phyloP scores from a whole-genome alignment of 257 asterid species.

The Nicotiana obtusifolia region DNA sequence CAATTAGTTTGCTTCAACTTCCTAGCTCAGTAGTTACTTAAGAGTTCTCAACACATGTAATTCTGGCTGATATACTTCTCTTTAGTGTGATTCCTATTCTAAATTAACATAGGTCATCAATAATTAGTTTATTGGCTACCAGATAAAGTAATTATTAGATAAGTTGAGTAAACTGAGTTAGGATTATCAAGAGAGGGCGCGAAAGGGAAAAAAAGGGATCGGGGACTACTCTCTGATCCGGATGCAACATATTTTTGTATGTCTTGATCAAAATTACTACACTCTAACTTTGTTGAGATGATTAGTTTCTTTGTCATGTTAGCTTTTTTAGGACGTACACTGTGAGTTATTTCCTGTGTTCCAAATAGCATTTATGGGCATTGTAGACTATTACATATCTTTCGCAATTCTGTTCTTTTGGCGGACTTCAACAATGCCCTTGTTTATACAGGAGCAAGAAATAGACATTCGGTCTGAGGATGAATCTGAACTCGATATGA shows the following conservation, averaged over 20 bases:
- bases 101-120: no score
- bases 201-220: neutral
- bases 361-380: no score
- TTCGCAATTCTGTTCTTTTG: neutral
- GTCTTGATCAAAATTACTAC: no score
- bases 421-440: neutral
- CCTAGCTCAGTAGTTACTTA: neutral
- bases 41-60: neutral
- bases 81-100: neutral
- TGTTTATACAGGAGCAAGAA: constrained; percentile 27
- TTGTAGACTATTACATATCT: no score
- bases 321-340: neutral
- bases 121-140: no score
- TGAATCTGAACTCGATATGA: constrained; percentile 8
- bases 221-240: neutral
- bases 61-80: neutral
- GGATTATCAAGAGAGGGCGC: neutral
- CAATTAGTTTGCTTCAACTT: neutral
- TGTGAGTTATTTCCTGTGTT: neutral
- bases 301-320: neutral
- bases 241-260: no score
- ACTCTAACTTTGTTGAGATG: no score
- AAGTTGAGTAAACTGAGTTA: neutral
- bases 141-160: neutral
- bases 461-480: constrained; percentile 6